Evolutionary conservation across 768 basidiomycete species (phyloP).

Genomic region (Hemileccinum rubropunctum): DNA sequence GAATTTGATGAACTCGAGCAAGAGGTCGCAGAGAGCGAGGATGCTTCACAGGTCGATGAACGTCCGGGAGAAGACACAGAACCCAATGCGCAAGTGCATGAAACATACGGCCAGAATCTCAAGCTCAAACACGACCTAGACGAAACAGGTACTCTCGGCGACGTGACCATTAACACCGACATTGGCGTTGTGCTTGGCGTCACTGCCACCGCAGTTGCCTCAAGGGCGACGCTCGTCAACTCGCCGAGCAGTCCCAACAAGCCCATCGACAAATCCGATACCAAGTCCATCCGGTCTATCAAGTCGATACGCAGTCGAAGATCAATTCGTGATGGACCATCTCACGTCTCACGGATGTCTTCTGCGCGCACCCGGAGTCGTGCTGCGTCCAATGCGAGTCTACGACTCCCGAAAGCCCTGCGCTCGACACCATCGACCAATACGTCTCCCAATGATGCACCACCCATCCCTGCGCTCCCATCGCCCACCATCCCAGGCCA

Average conservation of each 20-base stretch:
- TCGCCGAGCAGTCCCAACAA: not conserved
- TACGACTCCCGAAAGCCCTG: constrained; percentile 52
- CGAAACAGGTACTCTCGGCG: constrained; percentile 25
- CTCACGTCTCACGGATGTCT: constrained; percentile 44
- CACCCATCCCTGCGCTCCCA: constrained; percentile 30
- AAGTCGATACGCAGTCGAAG: constrained; percentile 26
- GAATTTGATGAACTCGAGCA: constrained; percentile 66
- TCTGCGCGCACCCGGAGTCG: constrained; percentile 66
- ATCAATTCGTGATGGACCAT: constrained; percentile 27
- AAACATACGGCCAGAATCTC: not conserved
- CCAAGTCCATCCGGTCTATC: constrained; percentile 24
- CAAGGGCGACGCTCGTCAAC: constrained; percentile 33
- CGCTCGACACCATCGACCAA: constrained; percentile 31
- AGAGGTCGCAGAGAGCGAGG: constrained; percentile 23
- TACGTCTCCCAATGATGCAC: constrained; percentile 31
- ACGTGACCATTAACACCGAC: constrained; percentile 24
- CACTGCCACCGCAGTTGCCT: constrained; percentile 37
- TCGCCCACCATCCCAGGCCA: constrained; percentile 7
- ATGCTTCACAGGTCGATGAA: constrained; percentile 1
- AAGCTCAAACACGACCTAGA: constrained; percentile 18
- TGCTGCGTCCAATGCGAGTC: constrained; percentile 61
- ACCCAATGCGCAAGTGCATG: too few species aligned
- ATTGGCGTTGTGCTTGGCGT: constrained; percentile 35
- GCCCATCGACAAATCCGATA: constrained; percentile 11
- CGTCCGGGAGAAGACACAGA: too few species aligned